Evolutionary conservation across 345 rosid species (phyloP), one percentile per base, ranked within the genome.

Genomic region (Dovyalis caffra): DNA sequence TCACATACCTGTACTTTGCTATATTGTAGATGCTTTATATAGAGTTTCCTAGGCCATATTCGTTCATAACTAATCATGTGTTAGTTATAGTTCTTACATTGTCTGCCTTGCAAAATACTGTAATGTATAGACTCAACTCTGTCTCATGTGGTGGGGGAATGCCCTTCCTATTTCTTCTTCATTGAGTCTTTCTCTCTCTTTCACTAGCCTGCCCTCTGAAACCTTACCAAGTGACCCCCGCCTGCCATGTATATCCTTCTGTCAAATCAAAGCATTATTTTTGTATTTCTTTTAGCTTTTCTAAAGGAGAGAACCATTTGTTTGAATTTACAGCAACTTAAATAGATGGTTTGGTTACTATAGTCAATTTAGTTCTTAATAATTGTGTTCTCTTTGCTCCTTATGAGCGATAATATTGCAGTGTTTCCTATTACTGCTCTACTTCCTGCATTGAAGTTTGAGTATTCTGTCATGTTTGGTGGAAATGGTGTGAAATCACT

Each of bases 401-500:
- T 4, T 56, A 56, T 56, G 25, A 25, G 61, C 9, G 28, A 23
- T 56, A 56, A 23, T 23, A 8, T 56, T n/a, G 61, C 28, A 56
- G 10, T 68, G 34, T 68, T 25, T 26, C 29, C 14, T 14, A n/a
- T 5, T 1, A 63, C 58, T 63, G 63, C 29, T 23, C 21, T 28
- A 11, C 32, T 5, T 38, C 9, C 68, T 62, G 5, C 14, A 56
- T 56, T n/a, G 15, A 56, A 56, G 61, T 23, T 56, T 56, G 28
- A 56, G 61, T 56, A n/a, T 23, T 56, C 61, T 23, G 28, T 56
- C 61, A 10, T 56, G 61, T 56, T 56, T 23, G 61, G 61, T 10
- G 61, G 61, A 23, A n/a, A n/a, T 56, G 61, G 14, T 56, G 61
- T 56, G 8, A 66, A 74, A 66, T 11, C 35, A 66, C 75, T 72